Evolutionary conservation across 768 basidiomycete genomes (phyloP), one percentile per base, ranked within the genome.

Genomic region (Leccinum incarnatum): DNA sequence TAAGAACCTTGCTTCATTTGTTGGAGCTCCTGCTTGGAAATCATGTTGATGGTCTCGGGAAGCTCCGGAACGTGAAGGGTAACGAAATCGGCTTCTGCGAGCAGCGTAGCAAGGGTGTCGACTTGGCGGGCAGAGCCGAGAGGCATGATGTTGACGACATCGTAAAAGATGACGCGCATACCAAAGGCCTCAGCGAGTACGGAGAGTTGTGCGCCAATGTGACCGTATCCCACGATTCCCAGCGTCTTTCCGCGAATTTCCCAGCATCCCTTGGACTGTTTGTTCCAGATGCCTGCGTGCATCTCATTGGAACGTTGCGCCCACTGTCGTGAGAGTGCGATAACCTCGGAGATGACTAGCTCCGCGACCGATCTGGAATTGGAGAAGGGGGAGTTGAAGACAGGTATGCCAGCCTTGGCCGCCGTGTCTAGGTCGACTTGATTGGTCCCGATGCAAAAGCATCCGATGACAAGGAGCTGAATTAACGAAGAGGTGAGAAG

Each of bases 331-430:
- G 96, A 96, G 62, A 99, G 87, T 4, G 89, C 89, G 68, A 99
- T 84, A 67, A 98, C 81, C 75, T 99, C 97, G 58, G 87, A 82
- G 75, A 99, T 85, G 75, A 99, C 97, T 51, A 99, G 86, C 77
- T 99, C 97, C 42, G 97, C 97, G 55, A 99, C 97, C 1, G 97
- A 98, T 65, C 97, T 92, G 32, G 97, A 98, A 79, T 97, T 98
- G 71, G 93, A 95, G 77, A 95, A 96, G 36, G 97, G 97, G 6
- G 97, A 98, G 75, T 99, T 99, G 82, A 99, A 99, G 56, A 99
- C 96, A 29, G 96, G 93, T 64, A 99, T 90, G 58, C 97, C 97
- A 54, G 91, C 85, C 55, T 84, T 84, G 36, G 89, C 86, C 25
- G 95, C 94, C 3, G 89, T 85, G 52, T 71, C 60, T 49, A 99